Base-by-base conservation (phyloP, 352 stramenopile species). In the Phytophthora chlamydospora region DNA sequence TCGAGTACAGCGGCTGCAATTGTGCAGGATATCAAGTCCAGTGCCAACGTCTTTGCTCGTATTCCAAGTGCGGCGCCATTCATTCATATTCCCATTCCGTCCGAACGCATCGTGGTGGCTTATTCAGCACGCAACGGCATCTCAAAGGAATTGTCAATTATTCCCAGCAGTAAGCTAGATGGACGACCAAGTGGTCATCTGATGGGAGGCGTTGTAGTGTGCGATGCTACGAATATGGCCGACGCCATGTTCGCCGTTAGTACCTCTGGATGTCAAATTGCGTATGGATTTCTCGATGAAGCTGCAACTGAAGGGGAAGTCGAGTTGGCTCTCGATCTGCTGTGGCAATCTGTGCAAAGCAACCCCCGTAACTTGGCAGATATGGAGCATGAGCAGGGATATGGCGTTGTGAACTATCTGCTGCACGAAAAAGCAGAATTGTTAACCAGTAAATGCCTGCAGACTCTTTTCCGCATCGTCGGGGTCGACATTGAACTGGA, bases 361-460 rank as follows among this genome's bases (percentile, higher is more conserved):
- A 72, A 85, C 12, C 33, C 65, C 5, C 56, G 59, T 14, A 90
- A 89, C 46, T 48, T 90, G 9, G 43, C 63, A 7, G 77, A 77
- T 3, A 89, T 92, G 78, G 81, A 90, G 33, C 47, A 73, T n/a
- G 83, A 92, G 49, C 78, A 86, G 51, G 83, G 83, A 1, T 92
- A 92, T 53, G 81, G 82, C 2, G 71, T 92, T 27, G 64, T 92
- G 17, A 90, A 89, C 40, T 86, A 62, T 42, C 53, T 92, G 8
- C 60, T 92, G 9, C 83, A 89, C 38, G 46, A 87, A 39, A 90
- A 92, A 49, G 49, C 73, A 16, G 43, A 55, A 14, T 33, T 86
- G 8, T 61, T 92, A n/a, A 76, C 13, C 17, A 48, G 40, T 14
- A 75, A 56, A 12, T 68, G 67, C 7, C 51, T 91, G 10, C 29